Base-by-base conservation (phyloP, 805 yeast species). In the Tetrapisispora iriomotensis region DNA sequence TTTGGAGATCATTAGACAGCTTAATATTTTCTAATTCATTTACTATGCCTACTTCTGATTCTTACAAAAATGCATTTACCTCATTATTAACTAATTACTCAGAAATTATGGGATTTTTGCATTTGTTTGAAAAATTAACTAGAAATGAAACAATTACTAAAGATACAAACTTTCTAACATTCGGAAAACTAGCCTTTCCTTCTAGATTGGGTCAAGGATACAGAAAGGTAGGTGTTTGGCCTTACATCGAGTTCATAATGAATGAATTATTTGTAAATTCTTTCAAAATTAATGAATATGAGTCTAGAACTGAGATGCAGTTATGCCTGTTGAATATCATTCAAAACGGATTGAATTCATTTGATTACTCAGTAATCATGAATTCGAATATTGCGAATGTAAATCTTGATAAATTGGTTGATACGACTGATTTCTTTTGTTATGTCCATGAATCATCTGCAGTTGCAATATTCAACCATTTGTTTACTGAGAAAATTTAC, bases 221-320 rank as follows among this genome's bases (percentile, higher is more conserved):
- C 45, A 70, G 94, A 49, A 72, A 68, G 24, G 57, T 67, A 14
- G 95, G 95, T 2, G 60, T 86, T 6, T 75, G 87, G 75, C 86
- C 92, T 3, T 90, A 88, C 50, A 56, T 83, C 39, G 90, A 85
- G 38, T 86, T 75, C 49, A 55, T 87, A 12, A 52, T 82, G n/a
- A 62, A 70, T 10, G 82, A 81, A 31, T 74, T 87, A 0, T 75
- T 87, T 46, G 72, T 70, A 6, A 71, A 74, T 20, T 64, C 83
- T 2, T 52, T 62, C 2, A 58, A 53, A 34, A 47, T 63, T 21
- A 34, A 40, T 3, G 56, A 55, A 23, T 20, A 41, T 3, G 51
- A 42, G 0, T 71, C 70, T 13, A 66, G 61, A 36, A 42, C 59
- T 8, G 55, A 67, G 1, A 48, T 88, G 9, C 88, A 83, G 50